Evolutionary conservation across 495 filamentous ascomycete genomes (phyloP).

Genomic region (Xylaria intraflava): DNA sequence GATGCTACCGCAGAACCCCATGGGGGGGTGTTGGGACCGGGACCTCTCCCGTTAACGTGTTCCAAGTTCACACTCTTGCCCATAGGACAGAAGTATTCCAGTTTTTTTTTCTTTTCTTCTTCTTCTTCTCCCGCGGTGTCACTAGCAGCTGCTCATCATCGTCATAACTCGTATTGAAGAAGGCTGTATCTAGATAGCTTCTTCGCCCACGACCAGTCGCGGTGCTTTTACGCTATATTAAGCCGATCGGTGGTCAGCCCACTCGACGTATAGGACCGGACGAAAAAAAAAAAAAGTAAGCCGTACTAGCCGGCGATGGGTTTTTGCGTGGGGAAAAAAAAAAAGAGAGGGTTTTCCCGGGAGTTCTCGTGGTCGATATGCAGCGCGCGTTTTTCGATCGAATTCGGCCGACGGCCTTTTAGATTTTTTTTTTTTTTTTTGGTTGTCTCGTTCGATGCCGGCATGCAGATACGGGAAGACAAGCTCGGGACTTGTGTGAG

Average conservation of each 20-base stretch:
- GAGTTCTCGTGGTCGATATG: not conserved
- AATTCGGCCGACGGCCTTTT: not conserved
- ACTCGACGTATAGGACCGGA: too few relatives aligned
- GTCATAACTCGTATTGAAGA: not conserved
- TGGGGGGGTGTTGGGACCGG: not conserved
- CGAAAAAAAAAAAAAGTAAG: not conserved
- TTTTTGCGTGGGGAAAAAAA: not conserved
- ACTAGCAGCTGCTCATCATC: not conserved
- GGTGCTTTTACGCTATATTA: conserved; percentile 5
- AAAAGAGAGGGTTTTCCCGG: too few relatives aligned
- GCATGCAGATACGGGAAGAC: not conserved
- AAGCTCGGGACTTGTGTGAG: conserved; percentile 2
- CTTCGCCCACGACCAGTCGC: not conserved
- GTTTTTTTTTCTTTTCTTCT: not conserved
- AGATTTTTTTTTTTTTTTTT: not conserved
- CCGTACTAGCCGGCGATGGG: not conserved
- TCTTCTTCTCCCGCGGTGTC: conserved; percentile 9
- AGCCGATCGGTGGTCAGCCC: conserved; percentile 8
- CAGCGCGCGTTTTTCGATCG: too few relatives aligned
- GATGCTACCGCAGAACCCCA: not conserved
- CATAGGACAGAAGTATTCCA: too few relatives aligned
- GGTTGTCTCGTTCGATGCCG: not conserved
- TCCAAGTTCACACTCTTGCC: too few relatives aligned
- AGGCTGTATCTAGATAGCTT: too few relatives aligned
- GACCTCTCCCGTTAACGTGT: too few relatives aligned